Percentiles rank a stretch among this genome's conserved stretches.
phyloP scores from a whole-genome alignment of 2,329 filamentous ascomycete genomes.

The Fusarium concolor region DNA sequence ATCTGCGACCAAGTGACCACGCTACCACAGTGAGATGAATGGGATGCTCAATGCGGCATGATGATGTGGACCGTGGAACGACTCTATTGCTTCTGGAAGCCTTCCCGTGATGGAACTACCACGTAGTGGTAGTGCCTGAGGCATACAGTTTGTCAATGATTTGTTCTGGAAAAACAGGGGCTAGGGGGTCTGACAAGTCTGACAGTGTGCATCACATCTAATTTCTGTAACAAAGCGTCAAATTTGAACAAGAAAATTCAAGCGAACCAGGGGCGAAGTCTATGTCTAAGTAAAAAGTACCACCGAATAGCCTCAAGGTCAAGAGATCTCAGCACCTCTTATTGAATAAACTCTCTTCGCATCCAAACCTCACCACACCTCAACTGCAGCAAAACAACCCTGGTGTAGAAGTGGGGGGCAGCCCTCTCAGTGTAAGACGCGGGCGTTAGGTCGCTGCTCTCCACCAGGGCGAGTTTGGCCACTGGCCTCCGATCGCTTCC shows the following conservation, averaged over 20 bases:
- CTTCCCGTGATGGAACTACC: conserved; percentile 23
- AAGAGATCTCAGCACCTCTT: conserved; percentile 16
- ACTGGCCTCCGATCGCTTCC: conserved; percentile 17
- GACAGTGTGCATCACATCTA: conserved; percentile 23
- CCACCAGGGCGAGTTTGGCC: conserved; percentile 37
- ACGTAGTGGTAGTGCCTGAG: conserved; percentile 19
- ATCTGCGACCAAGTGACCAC: conserved; percentile 36
- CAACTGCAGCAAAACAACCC: conserved; percentile 20
- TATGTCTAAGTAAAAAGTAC: not conserved
- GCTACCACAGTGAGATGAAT: conserved; percentile 21
- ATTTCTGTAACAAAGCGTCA: conserved; percentile 20
- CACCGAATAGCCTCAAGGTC: conserved; percentile 9
- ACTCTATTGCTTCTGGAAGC: conserved; percentile 40
- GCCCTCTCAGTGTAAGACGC: conserved; percentile 37
- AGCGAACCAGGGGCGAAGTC: conserved; percentile 8
- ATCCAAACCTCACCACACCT: conserved; percentile 21
- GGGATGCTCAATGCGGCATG: conserved; percentile 26
- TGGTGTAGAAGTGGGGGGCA: conserved; percentile 36
- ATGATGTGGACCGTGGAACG: conserved; percentile 38
- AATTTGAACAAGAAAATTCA: conserved; percentile 1
- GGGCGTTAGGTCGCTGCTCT: conserved; percentile 32
- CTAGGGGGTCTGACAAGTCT: conserved; percentile 21
- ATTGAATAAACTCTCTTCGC: conserved; percentile 24
- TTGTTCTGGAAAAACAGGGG: conserved; percentile 40
- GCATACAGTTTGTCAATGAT: conserved; percentile 17